Percentiles rank a stretch among this genome's conserved stretches.
phyloP scores from a whole-genome alignment of 2,329 filamentous ascomycete genomes.

The Fusarium cicatricum region DNA sequence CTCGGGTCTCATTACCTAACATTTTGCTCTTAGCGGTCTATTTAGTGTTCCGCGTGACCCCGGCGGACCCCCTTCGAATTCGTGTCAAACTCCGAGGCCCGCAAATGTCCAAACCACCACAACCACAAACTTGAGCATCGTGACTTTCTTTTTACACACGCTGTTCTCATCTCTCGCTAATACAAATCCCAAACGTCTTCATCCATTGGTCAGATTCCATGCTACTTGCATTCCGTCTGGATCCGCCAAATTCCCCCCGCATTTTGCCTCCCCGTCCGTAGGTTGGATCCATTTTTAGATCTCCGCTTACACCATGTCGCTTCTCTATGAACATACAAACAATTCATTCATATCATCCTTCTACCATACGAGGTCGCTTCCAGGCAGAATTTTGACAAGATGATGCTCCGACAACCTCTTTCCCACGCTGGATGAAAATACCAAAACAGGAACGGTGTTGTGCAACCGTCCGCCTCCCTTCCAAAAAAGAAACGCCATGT shows the following conservation, averaged over 20 bases:
- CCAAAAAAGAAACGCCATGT: conserved; percentile 35
- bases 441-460: conserved; percentile 24
- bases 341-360: conserved; percentile 8
- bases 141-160: conserved; percentile 31
- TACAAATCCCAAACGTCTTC: conserved; percentile 7
- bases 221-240: conserved; percentile 12
- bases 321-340: conserved; percentile 17
- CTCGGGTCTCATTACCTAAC: conserved; percentile 36
- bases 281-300: conserved; percentile 9
- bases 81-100: conserved; percentile 21
- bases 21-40: conserved; percentile 37
- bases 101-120: conserved; percentile 13
- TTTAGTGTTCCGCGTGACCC: conserved; percentile 26
- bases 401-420: not conserved
- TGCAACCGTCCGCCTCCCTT: conserved; percentile 23
- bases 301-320: conserved; percentile 16
- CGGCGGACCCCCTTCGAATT: conserved; percentile 22
- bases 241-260: conserved; percentile 13
- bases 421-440: conserved; percentile 10
- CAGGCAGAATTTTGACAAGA: conserved; percentile 8
- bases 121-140: conserved; percentile 32
- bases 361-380: conserved; percentile 5
- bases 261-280: conserved; percentile 24
- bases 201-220: conserved; percentile 32
- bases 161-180: conserved; percentile 25